Evolutionary conservation across 2,329 filamentous ascomycete species (phyloP).

Genomic region (Aspergillus persii): DNA sequence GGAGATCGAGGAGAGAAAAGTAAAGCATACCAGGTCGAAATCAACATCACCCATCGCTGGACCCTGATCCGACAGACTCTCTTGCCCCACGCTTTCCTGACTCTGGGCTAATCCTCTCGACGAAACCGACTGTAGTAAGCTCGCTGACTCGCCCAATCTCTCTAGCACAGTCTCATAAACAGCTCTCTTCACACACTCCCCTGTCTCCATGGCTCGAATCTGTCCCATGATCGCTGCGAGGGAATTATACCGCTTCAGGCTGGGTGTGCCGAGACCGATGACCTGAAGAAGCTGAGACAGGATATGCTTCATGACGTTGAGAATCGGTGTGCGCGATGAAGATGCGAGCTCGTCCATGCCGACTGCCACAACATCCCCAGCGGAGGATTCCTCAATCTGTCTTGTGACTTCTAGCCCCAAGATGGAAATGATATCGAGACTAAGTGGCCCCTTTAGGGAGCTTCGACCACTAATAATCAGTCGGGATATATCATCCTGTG

Average conservation of each 20-base stretch:
- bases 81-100: not conserved
- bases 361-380: not conserved
- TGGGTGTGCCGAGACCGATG: constrained; percentile 18
- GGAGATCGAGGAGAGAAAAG: not conserved
- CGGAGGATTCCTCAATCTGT: constrained; percentile 22
- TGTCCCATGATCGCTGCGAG: constrained; percentile 14
- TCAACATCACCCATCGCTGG: not conserved
- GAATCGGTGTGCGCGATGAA: constrained; percentile 14
- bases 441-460: not conserved
- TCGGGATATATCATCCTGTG: not conserved
- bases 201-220: constrained; percentile 8
- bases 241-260: constrained; percentile 17
- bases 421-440: not conserved
- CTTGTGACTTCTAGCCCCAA: constrained; percentile 20
- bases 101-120: not conserved
- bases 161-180: not conserved
- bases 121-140: not conserved
- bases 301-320: constrained; percentile 19
- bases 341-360: constrained; percentile 12
- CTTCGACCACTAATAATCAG: not conserved
- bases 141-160: not conserved
- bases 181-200: not conserved
- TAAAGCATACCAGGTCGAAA: not conserved
- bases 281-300: constrained; percentile 20
- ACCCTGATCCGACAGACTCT: no score